A percentile compares a stretch with the other conserved stretches of the same genome.
phyloP scores from a whole-genome alignment of 129 eudicot genomes.

The Arctium lappa region DNA sequence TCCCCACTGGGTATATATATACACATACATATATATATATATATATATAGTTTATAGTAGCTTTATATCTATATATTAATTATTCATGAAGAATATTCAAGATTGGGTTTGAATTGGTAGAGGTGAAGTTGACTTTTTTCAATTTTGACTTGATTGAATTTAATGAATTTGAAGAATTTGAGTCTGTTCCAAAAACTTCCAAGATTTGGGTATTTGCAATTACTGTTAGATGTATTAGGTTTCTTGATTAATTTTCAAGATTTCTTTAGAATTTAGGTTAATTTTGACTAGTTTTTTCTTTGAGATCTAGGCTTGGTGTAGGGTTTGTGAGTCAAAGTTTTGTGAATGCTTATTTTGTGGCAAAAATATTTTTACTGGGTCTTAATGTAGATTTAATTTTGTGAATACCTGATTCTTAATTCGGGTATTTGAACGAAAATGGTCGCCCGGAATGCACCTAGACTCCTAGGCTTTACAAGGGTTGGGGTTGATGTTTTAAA shows the following conservation, averaged over 20 bases:
- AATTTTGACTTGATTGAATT: not conserved
- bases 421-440: not conserved
- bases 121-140: slow-evolving; percentile 18
- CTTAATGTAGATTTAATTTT: not conserved
- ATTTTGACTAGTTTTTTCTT: not conserved
- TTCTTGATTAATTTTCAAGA: slow-evolving; percentile 1
- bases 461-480: not conserved
- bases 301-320: not conserved
- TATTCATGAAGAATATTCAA: slow-evolving; percentile 18
- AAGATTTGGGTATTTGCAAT: slow-evolving; percentile 16
- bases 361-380: not conserved
- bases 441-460: not conserved
- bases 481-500: not conserved
- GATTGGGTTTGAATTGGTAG: slow-evolving; percentile 18
- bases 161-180: not conserved
- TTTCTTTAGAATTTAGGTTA: slow-evolving; percentile 1
- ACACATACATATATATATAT: not conserved
- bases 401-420: not conserved
- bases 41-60: not conserved
- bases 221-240: not conserved
- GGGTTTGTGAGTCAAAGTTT: not conserved
- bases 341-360: slow-evolving; percentile 6
- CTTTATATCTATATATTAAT: not conserved
- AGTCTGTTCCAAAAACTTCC: not conserved
- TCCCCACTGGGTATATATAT: slow-evolving; percentile 80